These are phyloP conservation scores for Amorphotheca resinae DNA, from an alignment of 495 filamentous ascomycete species.

Conservation along the genomic window DNA sequence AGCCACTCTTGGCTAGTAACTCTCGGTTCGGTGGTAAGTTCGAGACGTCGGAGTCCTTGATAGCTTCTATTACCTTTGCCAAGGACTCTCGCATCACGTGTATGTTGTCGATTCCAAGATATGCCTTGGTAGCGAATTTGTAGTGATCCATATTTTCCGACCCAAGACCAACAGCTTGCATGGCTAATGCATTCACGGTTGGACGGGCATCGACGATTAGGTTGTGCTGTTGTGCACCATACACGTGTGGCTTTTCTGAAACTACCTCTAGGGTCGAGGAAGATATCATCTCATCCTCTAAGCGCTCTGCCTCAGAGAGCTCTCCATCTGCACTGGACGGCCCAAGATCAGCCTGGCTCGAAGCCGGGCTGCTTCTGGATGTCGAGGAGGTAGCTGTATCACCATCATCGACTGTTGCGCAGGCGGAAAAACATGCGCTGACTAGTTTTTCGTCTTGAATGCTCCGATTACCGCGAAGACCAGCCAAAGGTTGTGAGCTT, in stretches of 20 bases:
- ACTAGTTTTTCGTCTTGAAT: conserved; percentile 94
- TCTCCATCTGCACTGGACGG: conserved; percentile 27
- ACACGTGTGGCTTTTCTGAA: conserved; percentile 27
- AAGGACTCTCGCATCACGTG: conserved; percentile 95
- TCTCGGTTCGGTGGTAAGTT: conserved; percentile 76
- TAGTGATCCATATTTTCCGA: conserved; percentile 99
- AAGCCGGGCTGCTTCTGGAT: conserved; percentile 44
- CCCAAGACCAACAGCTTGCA: conserved; percentile 87
- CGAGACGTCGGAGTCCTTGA: conserved; percentile 87
- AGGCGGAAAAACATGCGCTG: conserved; percentile 82
- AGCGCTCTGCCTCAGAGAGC: conserved; percentile 44
- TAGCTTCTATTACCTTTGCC: conserved; percentile 73
- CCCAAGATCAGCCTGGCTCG: conserved; percentile 41
- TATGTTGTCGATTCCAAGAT: conserved; percentile 97
- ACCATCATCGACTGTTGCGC: conserved; percentile 36
- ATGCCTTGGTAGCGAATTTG: conserved; percentile 79
- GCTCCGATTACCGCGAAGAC: conserved; percentile 73
- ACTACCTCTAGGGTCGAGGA: conserved; percentile 23
- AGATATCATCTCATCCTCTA: conserved; percentile 61
- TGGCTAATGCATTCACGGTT: conserved; percentile 88
- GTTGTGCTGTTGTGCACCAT: conserved; percentile 89
- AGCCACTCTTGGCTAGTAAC: conserved; percentile 67
- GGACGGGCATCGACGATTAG: conserved; percentile 94
- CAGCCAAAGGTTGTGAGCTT: conserved; percentile 85
- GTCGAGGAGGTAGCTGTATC: conserved; percentile 26